These are phyloP conservation scores for Logfia minima DNA, from an alignment of 129 eudicot species.

Conservation along the genomic window DNA sequence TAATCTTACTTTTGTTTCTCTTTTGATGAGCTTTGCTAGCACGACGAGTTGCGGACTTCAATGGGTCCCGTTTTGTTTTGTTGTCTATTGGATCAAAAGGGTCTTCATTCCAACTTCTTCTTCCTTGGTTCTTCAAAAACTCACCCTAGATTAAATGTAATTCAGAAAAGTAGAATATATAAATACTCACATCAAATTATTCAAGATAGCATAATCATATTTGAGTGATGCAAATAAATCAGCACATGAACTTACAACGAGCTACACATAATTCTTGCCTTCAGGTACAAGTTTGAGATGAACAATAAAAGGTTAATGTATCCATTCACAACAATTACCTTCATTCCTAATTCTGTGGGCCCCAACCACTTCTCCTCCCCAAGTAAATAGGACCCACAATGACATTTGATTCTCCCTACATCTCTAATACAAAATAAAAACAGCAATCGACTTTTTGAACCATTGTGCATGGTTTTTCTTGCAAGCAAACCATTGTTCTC, in stretches of 20 bases:
- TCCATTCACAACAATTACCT: not conserved
- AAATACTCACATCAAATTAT: constrained; percentile 4
- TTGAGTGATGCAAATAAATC: not conserved
- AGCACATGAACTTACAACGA: not conserved
- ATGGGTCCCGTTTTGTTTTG: constrained; percentile 41
- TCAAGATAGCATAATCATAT: constrained; percentile 3
- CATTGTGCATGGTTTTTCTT: not conserved
- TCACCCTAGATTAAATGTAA: constrained; percentile 27
- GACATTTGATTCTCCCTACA: not conserved
- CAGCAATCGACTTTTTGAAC: not conserved
- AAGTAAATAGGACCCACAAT: not conserved
- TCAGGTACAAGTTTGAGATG: not conserved
- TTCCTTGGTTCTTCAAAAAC: constrained; percentile 19
- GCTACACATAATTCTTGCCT: not conserved
- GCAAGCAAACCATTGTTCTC: not conserved
- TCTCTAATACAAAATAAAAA: not conserved
- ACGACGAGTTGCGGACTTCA: constrained; percentile 45
- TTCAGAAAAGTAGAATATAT: not conserved
- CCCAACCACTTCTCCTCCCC: not conserved
- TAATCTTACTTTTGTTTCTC: constrained; percentile 58
- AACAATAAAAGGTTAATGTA: not conserved
- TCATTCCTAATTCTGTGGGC: not conserved
- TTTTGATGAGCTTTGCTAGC: constrained; percentile 40
- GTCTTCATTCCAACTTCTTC: constrained; percentile 32
- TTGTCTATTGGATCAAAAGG: constrained; percentile 27